phyloP scores from a whole-genome alignment of 148 eudicot species.

The Chenopodium suecicum region DNA sequence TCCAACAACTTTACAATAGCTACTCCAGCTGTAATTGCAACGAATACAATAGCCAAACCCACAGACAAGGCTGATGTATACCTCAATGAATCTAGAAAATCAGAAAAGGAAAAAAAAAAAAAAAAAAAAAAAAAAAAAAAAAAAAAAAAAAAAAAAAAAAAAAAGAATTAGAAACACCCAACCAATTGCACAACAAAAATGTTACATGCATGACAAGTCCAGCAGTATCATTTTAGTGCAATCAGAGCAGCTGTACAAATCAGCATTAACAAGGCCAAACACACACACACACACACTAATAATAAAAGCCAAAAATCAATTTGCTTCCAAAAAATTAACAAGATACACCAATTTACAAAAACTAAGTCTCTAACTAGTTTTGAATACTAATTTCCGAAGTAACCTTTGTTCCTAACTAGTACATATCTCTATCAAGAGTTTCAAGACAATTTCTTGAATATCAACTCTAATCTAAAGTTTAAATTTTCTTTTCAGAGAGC shows the following conservation, averaged over 20 bases:
- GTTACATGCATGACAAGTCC: neutral
- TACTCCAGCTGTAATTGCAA: constrained; percentile 73
- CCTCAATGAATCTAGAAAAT: constrained; percentile 66
- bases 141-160: constrained; percentile 12
- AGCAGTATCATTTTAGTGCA: neutral
- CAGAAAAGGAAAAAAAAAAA: neutral
- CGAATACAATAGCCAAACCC: constrained; percentile 77
- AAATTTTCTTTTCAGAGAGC: neutral
- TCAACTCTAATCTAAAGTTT: neutral
- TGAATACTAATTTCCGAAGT: neutral
- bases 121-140: constrained; percentile 13
- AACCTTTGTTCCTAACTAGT: neutral
- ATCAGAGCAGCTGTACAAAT: neutral
- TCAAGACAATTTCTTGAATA: neutral
- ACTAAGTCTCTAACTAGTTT: neutral
- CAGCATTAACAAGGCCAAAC: neutral
- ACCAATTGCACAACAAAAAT: neutral
- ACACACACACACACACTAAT: neutral
- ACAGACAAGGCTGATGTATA: constrained; percentile 88
- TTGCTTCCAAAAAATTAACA: neutral
- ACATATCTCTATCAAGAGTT: neutral
- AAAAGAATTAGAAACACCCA: constrained; percentile 6
- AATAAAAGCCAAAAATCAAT: neutral
- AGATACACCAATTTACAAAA: neutral
- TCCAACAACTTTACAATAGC: constrained; percentile 51